phyloP scores from a whole-genome alignment of 1,284 basidiomycete genomes.

The Pseudomicrostroma phylloplanum region DNA sequence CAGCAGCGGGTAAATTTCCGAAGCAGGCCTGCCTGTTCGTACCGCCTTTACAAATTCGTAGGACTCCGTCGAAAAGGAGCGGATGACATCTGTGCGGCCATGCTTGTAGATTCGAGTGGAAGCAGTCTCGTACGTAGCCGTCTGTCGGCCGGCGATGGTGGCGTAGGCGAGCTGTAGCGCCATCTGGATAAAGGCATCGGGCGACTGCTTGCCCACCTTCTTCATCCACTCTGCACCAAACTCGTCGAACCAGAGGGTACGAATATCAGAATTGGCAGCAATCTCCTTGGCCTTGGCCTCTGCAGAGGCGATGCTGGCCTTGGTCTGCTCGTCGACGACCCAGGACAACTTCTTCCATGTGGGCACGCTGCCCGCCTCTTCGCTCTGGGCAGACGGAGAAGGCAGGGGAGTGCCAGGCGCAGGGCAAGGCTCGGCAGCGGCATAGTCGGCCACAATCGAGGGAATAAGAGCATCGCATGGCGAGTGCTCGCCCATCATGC shows the following conservation, averaged over 20 bases:
- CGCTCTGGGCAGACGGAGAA: conserved; percentile 22
- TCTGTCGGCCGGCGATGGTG: conserved; percentile 67
- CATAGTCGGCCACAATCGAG: conserved; percentile 81
- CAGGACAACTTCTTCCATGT: conserved; percentile 59
- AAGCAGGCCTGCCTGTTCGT: conserved; percentile 59
- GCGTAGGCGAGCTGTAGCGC: conserved; percentile 89
- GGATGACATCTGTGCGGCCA: conserved; percentile 87
- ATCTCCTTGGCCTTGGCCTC: conserved; percentile 64
- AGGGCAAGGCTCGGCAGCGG: conserved; percentile 58
- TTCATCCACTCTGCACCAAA: conserved; percentile 92
- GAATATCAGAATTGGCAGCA: conserved; percentile 74
- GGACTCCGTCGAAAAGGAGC: conserved; percentile 70
- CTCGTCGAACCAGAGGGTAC: conserved; percentile 74
- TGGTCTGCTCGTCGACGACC: conserved; percentile 63
- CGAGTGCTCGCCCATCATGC: conserved; percentile 86
- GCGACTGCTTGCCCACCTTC: conserved; percentile 67
- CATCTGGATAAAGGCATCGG: conserved; percentile 90
- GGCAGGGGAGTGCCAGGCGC: conserved; percentile 24
- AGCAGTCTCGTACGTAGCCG: conserved; percentile 90
- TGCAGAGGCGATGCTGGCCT: conserved; percentile 57
- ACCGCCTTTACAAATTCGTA: conserved; percentile 74
- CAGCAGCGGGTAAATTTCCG: conserved; percentile 59
- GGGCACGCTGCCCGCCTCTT: neutral
- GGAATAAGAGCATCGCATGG: conserved; percentile 87
- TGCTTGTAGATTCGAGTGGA: conserved; percentile 83